Evolutionary conservation across 2,329 filamentous ascomycete genomes (phyloP), one percentile per base, ranked within the genome.

Genomic region (Zasmidium cellare): DNA sequence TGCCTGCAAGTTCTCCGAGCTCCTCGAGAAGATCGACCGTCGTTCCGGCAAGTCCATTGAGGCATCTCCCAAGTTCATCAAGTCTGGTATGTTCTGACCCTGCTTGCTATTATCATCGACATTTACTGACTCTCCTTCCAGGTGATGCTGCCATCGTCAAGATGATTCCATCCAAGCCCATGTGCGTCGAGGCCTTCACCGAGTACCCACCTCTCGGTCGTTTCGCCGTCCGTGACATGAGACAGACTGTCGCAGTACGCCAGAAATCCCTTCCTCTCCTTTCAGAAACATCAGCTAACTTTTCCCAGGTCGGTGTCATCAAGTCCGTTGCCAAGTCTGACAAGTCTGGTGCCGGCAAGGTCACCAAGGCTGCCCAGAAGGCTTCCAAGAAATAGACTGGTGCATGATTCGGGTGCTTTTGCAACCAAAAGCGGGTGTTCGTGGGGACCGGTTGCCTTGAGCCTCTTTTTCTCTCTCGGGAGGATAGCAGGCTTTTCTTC

Each of bases 91-190:
- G 35, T 41, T 41, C 16, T 28, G 25, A 28, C 25, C 6, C 35
- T 5, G 7, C 35, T 9, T 9, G 7, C 16, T 41, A 3, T 41
- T 9, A 9, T 3, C 35, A 14, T 41, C 35, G 35, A 41, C 3
- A 6, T 41, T 5, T 41, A 41, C 35, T 41, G 35, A 41, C 35
- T 41, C 28, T 31, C n/a, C 35, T 9, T 41, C n/a, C 35, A 41
- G 35, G 35, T 89, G 94, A 99, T 81, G 93, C 94, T 72, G 93
- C 93, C 81, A 99, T 99, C 84, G 94, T 99, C 85, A 97, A 97
- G 92, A 97, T 99, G 94, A 79, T 97, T 86, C 94, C 94, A 79
- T 97, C 93, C 85, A 99, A 99, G 92, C 94, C 94, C 79, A 99
- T 99, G 94, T 99, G 94, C 82, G 94, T 99, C 82, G 94, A 99